Percentiles rank a stretch among this genome's conserved stretches.
Conservation (phyloP, 2,329 filamentous ascomycete genomes). For the Pseudogymnoascus sp. region DNA sequence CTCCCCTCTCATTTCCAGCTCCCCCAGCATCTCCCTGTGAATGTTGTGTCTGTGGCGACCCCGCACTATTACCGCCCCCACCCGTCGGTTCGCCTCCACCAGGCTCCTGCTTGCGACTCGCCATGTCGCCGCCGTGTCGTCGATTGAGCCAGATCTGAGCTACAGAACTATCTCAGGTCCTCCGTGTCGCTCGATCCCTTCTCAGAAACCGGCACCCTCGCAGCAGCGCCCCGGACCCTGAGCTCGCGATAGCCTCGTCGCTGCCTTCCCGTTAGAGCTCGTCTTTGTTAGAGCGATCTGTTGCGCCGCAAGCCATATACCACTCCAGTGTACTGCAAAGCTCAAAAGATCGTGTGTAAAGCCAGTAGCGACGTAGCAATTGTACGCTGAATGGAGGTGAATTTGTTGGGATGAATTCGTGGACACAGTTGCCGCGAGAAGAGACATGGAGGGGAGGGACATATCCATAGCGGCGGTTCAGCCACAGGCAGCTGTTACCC, state of each 20-base stretch:
- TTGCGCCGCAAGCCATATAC: background rate
- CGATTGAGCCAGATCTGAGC: background rate
- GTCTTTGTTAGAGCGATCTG: background rate
- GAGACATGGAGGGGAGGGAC: background rate
- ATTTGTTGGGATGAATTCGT: background rate
- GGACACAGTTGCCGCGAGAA: background rate
- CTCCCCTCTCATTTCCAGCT: too few species aligned
- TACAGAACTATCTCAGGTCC: background rate
- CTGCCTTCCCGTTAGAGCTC: background rate
- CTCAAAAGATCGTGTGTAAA: background rate
- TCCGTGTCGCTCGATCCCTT: background rate
- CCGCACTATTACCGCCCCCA: background rate
- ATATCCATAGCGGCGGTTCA: background rate
- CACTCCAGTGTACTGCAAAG: background rate
- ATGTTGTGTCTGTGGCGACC: background rate
- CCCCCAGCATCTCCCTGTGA: background rate
- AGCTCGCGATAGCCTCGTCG: background rate
- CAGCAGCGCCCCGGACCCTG: background rate
- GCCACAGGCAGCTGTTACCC: slow-evolving; percentile 7
- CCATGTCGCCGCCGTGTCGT: background rate
- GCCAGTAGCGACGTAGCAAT: background rate
- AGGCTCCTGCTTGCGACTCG: background rate
- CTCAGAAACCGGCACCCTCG: too few species aligned
- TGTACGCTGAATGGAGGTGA: background rate
- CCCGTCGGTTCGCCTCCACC: background rate